A percentile compares a stretch with the other conserved stretches of the same genome.
Evolutionary conservation across 2,329 filamentous ascomycete species (phyloP).

Genomic region (Emmonsia crescens): DNA sequence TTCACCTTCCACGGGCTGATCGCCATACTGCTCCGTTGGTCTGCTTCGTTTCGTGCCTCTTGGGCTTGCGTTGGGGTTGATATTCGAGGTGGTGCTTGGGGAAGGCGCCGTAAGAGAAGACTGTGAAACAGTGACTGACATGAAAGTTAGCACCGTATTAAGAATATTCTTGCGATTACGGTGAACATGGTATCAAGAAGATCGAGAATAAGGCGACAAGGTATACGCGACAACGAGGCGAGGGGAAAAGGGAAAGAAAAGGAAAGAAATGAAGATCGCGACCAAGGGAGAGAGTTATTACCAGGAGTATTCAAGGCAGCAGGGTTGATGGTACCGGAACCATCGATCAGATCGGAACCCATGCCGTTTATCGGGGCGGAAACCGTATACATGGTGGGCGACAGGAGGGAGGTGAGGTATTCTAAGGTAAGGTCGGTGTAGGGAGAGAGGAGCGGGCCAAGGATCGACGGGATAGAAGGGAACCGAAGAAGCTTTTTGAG

Average conservation of each 20-base stretch:
- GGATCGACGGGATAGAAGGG: neutral
- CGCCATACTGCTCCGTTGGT: slow-evolving; percentile 58
- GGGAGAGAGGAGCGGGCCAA: slow-evolving; percentile 8
- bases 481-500: neutral
- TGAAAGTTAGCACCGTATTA: neutral
- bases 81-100: slow-evolving; percentile 18
- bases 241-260: neutral
- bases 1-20: slow-evolving; percentile 45
- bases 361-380: slow-evolving; percentile 56
- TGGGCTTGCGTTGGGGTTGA: slow-evolving; percentile 45
- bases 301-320: slow-evolving; percentile 71
- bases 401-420: neutral
- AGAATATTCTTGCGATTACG: neutral
- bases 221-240: neutral
- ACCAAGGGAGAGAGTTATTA: slow-evolving; percentile 31
- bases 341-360: slow-evolving; percentile 47
- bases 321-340: slow-evolving; percentile 83
- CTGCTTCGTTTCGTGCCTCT: slow-evolving; percentile 71
- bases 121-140: neutral
- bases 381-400: slow-evolving; percentile 37
- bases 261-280: slow-evolving; percentile 3
- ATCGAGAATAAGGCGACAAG: neutral
- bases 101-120: slow-evolving; percentile 30
- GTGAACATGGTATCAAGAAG: neutral
- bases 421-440: slow-evolving; percentile 5